These are phyloP conservation scores for Babjeviella inositovora DNA, from an alignment of 805 yeast genomes.

Conservation along the genomic window DNA sequence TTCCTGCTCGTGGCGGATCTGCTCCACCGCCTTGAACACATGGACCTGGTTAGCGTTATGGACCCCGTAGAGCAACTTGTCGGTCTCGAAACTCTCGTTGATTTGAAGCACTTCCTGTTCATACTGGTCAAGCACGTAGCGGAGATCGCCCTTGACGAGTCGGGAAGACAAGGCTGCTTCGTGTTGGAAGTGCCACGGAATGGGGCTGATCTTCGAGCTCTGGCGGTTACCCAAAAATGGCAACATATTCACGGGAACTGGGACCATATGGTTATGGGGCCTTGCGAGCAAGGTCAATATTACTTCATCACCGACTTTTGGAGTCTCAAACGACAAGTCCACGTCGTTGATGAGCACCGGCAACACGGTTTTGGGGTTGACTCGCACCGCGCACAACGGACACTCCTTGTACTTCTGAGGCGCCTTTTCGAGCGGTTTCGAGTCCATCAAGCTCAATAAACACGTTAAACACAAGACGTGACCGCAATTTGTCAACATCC, in stretches of 20 bases:
- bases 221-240: conserved; percentile 33
- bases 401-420: conserved; percentile 48
- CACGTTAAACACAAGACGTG: conserved; percentile 84
- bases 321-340: conserved; percentile 40
- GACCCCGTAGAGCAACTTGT: conserved; percentile 33
- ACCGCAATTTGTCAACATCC: conserved; percentile 86
- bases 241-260: conserved; percentile 24
- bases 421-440: conserved; percentile 14
- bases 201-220: conserved; percentile 17
- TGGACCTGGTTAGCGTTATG: no score
- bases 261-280: conserved; percentile 27
- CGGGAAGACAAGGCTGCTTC: conserved; percentile 21
- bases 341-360: conserved; percentile 18
- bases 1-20: no score
- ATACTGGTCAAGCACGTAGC: conserved; percentile 35
- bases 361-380: conserved; percentile 44
- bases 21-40: no score
- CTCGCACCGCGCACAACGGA: conserved; percentile 58
- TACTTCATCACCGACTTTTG: conserved; percentile 36
- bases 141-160: conserved; percentile 47
- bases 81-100: conserved; percentile 32
- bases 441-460: conserved; percentile 51
- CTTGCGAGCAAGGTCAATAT: conserved; percentile 51
- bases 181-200: conserved; percentile 8
- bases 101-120: conserved; percentile 44